A percentile compares a stretch with the other conserved stretches of the same genome.
These are phyloP conservation scores for Cyclaneusma minus DNA, from an alignment of 2,329 filamentous ascomycete genomes.

Conservation along the genomic window DNA sequence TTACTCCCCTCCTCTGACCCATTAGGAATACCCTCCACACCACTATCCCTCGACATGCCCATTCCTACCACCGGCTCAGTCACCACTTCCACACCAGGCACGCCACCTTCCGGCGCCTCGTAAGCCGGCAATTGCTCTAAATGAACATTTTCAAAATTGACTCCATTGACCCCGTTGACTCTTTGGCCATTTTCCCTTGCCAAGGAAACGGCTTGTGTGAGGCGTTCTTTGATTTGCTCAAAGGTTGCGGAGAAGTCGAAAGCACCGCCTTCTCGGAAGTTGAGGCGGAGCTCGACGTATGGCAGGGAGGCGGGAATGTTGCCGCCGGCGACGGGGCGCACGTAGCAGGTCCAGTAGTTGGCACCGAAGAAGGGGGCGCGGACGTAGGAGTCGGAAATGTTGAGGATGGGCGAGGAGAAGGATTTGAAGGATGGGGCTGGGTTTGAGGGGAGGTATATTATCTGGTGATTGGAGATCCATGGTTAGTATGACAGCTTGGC, in stretches of 20 bases:
- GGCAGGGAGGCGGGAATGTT: constrained; percentile 62
- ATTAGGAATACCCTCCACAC: constrained; percentile 6
- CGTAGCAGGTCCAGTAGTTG: constrained; percentile 72
- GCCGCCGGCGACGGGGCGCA: constrained; percentile 70
- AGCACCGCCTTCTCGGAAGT: constrained; percentile 90
- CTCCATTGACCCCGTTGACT: constrained; percentile 24
- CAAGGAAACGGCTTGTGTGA: constrained; percentile 67
- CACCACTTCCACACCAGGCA: constrained; percentile 8
- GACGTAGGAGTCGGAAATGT: constrained; percentile 74
- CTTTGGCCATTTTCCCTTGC: constrained; percentile 50
- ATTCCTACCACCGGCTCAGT: constrained; percentile 10
- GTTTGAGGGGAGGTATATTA: constrained; percentile 72
- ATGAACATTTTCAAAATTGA: constrained; percentile 50
- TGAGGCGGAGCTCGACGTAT: constrained; percentile 66
- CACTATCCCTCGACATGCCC: constrained; percentile 18
- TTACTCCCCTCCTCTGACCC: constrained; percentile 3
- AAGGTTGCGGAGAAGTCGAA: constrained; percentile 78
- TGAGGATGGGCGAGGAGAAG: constrained; percentile 78
- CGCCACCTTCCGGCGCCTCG: constrained; percentile 36
- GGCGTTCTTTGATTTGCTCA: constrained; percentile 68
- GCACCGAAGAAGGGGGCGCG: constrained; percentile 84
- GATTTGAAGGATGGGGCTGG: constrained; percentile 57
- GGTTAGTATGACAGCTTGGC: constrained; percentile 6
- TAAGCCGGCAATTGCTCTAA: constrained; percentile 84
- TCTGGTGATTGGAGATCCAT: constrained; percentile 37